Percentiles rank a stretch among this genome's conserved stretches.
phyloP scores from a whole-genome alignment of 768 basidiomycete genomes.

The Neoboletus brunneissimus region DNA sequence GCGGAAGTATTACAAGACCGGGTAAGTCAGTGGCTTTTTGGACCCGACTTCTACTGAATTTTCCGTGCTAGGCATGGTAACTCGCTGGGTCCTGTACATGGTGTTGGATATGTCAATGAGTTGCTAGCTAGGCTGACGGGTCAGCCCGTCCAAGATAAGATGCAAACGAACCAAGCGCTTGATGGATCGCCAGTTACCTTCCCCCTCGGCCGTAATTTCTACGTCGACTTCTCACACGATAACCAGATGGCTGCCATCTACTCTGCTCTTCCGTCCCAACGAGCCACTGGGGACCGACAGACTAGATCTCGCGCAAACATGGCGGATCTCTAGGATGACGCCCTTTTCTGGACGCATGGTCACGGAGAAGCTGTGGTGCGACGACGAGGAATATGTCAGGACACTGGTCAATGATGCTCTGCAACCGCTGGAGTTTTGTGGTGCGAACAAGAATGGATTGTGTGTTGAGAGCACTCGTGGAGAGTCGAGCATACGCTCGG shows the following conservation, averaged over 20 bases:
- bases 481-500: slow-evolving; percentile 67
- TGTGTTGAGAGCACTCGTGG: slow-evolving; percentile 68
- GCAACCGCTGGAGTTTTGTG: slow-evolving; percentile 62
- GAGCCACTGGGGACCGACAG: slow-evolving; percentile 11
- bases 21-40: slow-evolving; percentile 39
- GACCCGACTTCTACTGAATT: background rate
- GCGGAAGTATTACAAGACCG: slow-evolving; percentile 75
- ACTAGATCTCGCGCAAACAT: slow-evolving; percentile 36
- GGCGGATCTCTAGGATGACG: slow-evolving; percentile 59
- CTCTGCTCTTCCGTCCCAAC: slow-evolving; percentile 44
- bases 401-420: slow-evolving; percentile 78
- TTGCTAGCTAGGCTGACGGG: slow-evolving; percentile 77
- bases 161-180: slow-evolving; percentile 78
- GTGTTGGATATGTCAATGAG: slow-evolving; percentile 87
- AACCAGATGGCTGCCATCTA: slow-evolving; percentile 82
- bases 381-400: slow-evolving; percentile 50
- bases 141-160: slow-evolving; percentile 60
- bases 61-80: slow-evolving; percentile 56
- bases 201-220: slow-evolving; percentile 64
- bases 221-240: slow-evolving; percentile 85
- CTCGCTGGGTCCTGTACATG: slow-evolving; percentile 68
- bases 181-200: slow-evolving; percentile 64
- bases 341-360: slow-evolving; percentile 78
- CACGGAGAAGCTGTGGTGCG: slow-evolving; percentile 63
- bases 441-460: slow-evolving; percentile 49